Evolutionary conservation across 2,329 filamentous ascomycete genomes (phyloP), one percentile per base, ranked within the genome.

Genomic region (Paecilomyces dactylethromorphus): DNA sequence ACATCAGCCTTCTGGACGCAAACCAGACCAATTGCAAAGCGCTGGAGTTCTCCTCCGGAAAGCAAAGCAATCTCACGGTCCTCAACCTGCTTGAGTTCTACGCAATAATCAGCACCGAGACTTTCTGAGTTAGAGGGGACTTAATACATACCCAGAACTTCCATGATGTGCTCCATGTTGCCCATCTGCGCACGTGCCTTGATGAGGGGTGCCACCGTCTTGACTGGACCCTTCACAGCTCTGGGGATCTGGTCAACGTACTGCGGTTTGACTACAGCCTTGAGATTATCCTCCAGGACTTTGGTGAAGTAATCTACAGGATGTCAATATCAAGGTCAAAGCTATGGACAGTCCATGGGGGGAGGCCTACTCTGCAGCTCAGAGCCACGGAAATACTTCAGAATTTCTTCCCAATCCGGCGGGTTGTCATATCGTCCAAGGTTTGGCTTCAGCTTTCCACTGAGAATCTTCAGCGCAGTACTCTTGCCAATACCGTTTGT

Each of bases 401-500:
- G 85, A 61, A 99, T 95, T 78, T 97, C 94, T 79, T 97, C 92
- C 94, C 95, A 99, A 76, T 99, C 94, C 13, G 94, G 95, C 8
- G 94, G 93, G 78, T 97, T 95, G 66, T 97, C 92, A 74, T 90
- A 96, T 73, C 89, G 85, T 65, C 95, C 94, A 78, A 99, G 78
- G 77, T 99, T 99, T 60, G 94, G 94, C 86, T 99, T 99, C 71
- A 99, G 84, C 81, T 97, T 99, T 73, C 94, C 94, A 71, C 91
- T 96, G 70, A 99, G 87, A 75, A 99, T 97, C 83, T 99, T 99
- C 76, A 99, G 81, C 8, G 94, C 95, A n/a, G 94, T 99, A 81
- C 92, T 97, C 86, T 99, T 99, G 78, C 94, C 94, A 70, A 97
- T 99, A 91, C 95, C 94, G 86, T 99, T 99, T 69, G 94, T 97